phyloP scores from a whole-genome alignment of 2,329 filamentous ascomycete species.

The Monosporascus ibericus region DNA sequence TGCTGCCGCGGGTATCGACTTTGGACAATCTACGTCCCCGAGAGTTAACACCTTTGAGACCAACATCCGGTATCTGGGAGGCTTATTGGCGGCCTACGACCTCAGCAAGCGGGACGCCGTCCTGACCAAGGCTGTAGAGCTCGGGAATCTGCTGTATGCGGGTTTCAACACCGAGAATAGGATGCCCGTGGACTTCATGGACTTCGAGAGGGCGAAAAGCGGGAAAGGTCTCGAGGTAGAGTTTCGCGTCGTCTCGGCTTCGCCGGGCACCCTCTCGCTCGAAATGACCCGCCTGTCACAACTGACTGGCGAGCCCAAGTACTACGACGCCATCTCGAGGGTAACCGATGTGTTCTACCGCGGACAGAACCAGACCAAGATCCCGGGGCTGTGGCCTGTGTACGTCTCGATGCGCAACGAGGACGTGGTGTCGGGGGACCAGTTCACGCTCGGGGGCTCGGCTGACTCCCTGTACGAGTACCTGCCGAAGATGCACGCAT shows the following conservation, averaged over 20 bases:
- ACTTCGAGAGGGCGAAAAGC: slow-evolving; percentile 33
- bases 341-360: slow-evolving; percentile 62
- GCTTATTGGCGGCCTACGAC: slow-evolving; percentile 34
- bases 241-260: slow-evolving; percentile 34
- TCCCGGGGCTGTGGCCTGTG: slow-evolving; percentile 71
- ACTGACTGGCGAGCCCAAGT: slow-evolving; percentile 65
- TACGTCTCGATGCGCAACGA: slow-evolving; percentile 53
- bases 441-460: slow-evolving; percentile 30
- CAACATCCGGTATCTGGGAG: slow-evolving; percentile 38
- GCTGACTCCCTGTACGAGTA: slow-evolving; percentile 46
- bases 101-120: slow-evolving; percentile 32
- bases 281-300: slow-evolving; percentile 71
- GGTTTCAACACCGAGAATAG: slow-evolving; percentile 40
- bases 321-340: slow-evolving; percentile 64
- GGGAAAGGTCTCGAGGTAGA: slow-evolving; percentile 30
- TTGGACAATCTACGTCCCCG: slow-evolving; percentile 29
- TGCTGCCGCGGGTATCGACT: slow-evolving; percentile 40
- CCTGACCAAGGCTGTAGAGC: slow-evolving; percentile 36
- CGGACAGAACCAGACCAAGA: slow-evolving; percentile 57
- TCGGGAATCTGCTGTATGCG: slow-evolving; percentile 39
- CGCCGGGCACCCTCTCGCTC: slow-evolving; percentile 59
- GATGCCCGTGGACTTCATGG: slow-evolving; percentile 42
- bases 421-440: slow-evolving; percentile 29
- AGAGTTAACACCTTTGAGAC: slow-evolving; percentile 39
- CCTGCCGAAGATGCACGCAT: slow-evolving; percentile 57